phyloP scores from a whole-genome alignment of 139 green algal genomes.

The Trebouxia sp. region DNA sequence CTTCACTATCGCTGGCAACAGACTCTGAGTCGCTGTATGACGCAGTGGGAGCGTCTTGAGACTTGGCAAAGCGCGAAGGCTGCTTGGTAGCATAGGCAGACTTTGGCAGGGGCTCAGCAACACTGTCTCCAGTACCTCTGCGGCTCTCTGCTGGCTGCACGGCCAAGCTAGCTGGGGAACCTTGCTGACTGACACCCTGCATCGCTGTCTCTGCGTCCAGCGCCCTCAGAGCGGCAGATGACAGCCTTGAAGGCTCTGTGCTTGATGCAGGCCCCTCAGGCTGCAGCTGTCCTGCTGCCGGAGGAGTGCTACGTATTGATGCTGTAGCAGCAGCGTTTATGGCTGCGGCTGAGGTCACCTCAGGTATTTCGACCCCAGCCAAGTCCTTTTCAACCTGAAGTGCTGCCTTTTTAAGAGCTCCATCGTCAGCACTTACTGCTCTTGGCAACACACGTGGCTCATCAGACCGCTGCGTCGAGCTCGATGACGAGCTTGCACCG shows the following conservation, averaged over 20 bases:
- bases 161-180: not conserved
- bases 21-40: not conserved
- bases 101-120: not conserved
- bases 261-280: too few relatives aligned
- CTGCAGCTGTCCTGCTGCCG: slow-evolving; percentile 5
- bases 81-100: not conserved
- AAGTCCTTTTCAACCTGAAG: slow-evolving; percentile 9
- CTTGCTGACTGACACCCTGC: not conserved
- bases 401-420: slow-evolving; percentile 9
- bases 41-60: not conserved
- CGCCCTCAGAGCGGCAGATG: not conserved
- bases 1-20: not conserved
- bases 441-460: not conserved
- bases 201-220: not conserved
- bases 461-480: not conserved
- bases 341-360: slow-evolving; percentile 12
- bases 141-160: not conserved
- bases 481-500: slow-evolving; percentile 1
- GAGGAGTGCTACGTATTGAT: not conserved
- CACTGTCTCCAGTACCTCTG: not conserved
- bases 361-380: not conserved
- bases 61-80: slow-evolving; percentile 8
- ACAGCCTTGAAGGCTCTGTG: not conserved
- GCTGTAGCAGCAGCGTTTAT: slow-evolving; percentile 7
- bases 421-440: slow-evolving; percentile 10